phyloP scores from a whole-genome alignment of 2,329 filamentous ascomycete species.

The Pseudogymnoascus sp. region DNA sequence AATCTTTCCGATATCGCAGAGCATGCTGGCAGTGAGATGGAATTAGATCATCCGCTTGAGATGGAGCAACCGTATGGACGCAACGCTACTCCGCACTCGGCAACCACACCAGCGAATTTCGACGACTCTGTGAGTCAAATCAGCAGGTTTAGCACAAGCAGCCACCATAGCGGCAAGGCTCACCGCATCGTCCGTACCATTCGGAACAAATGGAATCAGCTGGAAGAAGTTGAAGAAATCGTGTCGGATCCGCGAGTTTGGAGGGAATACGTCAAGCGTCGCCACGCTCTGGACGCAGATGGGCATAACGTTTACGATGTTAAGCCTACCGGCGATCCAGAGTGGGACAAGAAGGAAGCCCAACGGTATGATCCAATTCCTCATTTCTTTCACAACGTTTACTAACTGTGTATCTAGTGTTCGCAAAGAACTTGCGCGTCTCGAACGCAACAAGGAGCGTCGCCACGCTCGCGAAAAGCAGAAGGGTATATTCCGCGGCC shows the following conservation, averaged over 20 bases:
- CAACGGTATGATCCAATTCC: slow-evolving; percentile 39
- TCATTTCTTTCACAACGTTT: slow-evolving; percentile 12
- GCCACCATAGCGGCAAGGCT: slow-evolving; percentile 60
- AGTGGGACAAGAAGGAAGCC: slow-evolving; percentile 55
- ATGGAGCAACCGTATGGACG: slow-evolving; percentile 44
- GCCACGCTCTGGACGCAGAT: slow-evolving; percentile 34
- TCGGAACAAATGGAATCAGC: slow-evolving; percentile 56
- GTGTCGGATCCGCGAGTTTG: slow-evolving; percentile 81
- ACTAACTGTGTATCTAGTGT: slow-evolving; percentile 41
- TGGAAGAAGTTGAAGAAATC: slow-evolving; percentile 49
- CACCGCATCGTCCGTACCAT: slow-evolving; percentile 67
- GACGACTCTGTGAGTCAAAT: slow-evolving; percentile 79
- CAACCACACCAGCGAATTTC: slow-evolving; percentile 50
- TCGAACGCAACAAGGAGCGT: slow-evolving; percentile 86
- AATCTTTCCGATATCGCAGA: slow-evolving; percentile 68
- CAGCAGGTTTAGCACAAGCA: slow-evolving; percentile 62
- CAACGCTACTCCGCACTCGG: slow-evolving; percentile 58
- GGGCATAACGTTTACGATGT: slow-evolving; percentile 47
- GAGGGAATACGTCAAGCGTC: slow-evolving; percentile 75
- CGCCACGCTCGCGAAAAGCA: slow-evolving; percentile 84
- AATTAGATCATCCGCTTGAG: slow-evolving; percentile 35
- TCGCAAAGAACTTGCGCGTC: slow-evolving; percentile 68
- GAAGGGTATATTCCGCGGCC: slow-evolving; percentile 49
- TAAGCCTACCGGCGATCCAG: slow-evolving; percentile 58
- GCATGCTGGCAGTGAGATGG: slow-evolving; percentile 51